Evolutionary conservation across 2,329 filamentous ascomycete species (phyloP), one percentile per base, ranked within the genome.

Genomic region (Fusarium dimerum): DNA sequence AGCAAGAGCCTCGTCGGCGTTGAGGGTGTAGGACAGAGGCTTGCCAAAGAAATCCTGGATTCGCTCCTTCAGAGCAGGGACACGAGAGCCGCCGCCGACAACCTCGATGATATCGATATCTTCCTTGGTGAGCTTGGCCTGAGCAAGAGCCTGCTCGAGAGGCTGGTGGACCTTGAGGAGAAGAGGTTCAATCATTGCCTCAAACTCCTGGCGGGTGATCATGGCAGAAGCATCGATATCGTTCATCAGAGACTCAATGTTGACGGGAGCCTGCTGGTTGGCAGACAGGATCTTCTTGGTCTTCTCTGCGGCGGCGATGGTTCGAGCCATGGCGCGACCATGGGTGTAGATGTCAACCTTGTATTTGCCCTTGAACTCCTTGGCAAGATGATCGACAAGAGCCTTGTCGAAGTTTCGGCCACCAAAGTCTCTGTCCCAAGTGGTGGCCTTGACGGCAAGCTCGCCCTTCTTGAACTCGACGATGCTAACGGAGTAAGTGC

Each of bases 241-340:
- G 75, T 97, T 95, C 92, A 99, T 97, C 64, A 99, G 81, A 36
- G 92, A 97, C 80, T 99, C 94, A 68, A 99, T 95, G 81, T 92
- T 97, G 73, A 99, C 76, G 45, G 93, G 91, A 16, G 93, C 92
- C 69, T 89, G 84, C 64, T 92, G 89, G 78, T 97, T 97, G 71
- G 94, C 94, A 36, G 93, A 97, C 51, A 99, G 81, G 50, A 97
- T 87, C 86, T 97, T 97, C 87, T 99, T 99, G 71, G 96, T 79
- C 83, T 96, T 97, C 83, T 99, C 94, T 50, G 92, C 92, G 51
- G 90, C 92, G 56, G 91, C 86, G 40, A 89, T 83, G 65, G 95
- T 90, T 72, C 94, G 91, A 63, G 92, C 86, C 73, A 88, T 84
- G 53, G 93, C 94, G 79, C 96, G 96, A 62, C 87, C 84, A 78